Conservation (phyloP, 2,329 filamentous ascomycete genomes). For the Arachnomyces sp. region DNA sequence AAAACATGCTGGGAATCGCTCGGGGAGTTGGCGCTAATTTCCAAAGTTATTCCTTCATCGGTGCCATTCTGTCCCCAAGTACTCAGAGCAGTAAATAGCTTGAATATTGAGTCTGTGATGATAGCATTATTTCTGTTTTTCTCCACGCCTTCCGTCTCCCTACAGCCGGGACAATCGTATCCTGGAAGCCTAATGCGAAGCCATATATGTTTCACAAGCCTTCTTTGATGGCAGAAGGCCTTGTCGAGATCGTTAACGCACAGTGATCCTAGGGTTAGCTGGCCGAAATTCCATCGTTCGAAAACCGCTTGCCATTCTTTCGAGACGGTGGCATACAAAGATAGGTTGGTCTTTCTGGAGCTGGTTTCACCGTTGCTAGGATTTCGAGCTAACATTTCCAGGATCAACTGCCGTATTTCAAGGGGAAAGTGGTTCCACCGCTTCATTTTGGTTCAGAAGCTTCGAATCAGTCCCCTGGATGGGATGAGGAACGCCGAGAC, state of each 20-base stretch:
- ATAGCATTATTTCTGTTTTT: no score
- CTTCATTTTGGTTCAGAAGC: no score
- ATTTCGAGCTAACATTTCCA: constrained; percentile 1
- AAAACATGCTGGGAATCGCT: constrained; percentile 1
- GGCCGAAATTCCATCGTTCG: neutral
- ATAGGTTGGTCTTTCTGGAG: neutral
- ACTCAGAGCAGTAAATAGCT: neutral
- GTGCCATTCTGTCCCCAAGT: neutral
- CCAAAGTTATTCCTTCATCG: neutral
- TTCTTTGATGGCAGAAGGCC: neutral
- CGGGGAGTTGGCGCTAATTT: constrained; percentile 1
- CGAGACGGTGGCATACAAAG: constrained; percentile 1
- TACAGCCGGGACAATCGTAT: constrained; percentile 1
- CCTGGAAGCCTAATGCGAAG: constrained; percentile 1
- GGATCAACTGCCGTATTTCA: neutral
- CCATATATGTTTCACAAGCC: constrained; percentile 2
- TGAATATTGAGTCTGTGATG: no score
- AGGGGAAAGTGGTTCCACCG: constrained; percentile 1
- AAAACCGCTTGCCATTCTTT: constrained; percentile 3
- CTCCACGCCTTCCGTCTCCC: neutral
- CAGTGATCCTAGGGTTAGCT: neutral
- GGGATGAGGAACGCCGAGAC: no score
- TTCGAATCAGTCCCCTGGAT: no score
- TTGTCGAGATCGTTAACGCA: constrained; percentile 1
- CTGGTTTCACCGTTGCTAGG: neutral